Conservation (phyloP, 768 basidiomycete species). For the Fomitopsis serialis region DNA sequence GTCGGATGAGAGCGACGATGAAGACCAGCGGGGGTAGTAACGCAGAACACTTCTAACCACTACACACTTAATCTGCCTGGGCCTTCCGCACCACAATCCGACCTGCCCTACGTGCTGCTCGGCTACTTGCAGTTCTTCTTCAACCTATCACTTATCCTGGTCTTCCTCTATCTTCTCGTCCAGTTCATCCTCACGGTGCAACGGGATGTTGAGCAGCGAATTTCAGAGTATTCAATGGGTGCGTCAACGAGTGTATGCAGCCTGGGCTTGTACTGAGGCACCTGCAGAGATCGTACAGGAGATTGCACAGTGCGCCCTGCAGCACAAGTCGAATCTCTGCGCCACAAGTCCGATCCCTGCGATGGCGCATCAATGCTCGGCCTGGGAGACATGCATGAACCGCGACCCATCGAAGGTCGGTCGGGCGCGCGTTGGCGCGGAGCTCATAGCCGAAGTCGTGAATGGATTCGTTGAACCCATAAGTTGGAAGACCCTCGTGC, state of each 20-base stretch:
- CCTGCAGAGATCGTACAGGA: conserved; percentile 82
- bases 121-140: conserved; percentile 96
- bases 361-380: conserved; percentile 79
- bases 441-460: conserved; percentile 93
- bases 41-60: conserved; percentile 65
- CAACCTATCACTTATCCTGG: conserved; percentile 76
- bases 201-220: conserved; percentile 81
- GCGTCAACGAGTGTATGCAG: conserved; percentile 19
- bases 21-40: conserved; percentile 26
- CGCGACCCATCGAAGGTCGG: conserved; percentile 88
- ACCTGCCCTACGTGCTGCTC: conserved; percentile 76
- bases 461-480: conserved; percentile 97
- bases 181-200: conserved; percentile 89
- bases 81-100: conserved; percentile 47
- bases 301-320: conserved; percentile 78
- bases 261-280: too few species aligned
- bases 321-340: conserved; percentile 82
- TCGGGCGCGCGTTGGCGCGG: conserved; percentile 85
- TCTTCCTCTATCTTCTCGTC: conserved; percentile 80
- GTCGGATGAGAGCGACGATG: conserved; percentile 39
- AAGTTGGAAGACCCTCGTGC: conserved; percentile 93
- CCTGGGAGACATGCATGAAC: conserved; percentile 95
- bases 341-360: conserved; percentile 73
- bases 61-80: conserved; percentile 81
- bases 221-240: conserved; percentile 89